phyloP scores from a whole-genome alignment of 768 basidiomycete species.

The Hygrophorus pudorinus region DNA sequence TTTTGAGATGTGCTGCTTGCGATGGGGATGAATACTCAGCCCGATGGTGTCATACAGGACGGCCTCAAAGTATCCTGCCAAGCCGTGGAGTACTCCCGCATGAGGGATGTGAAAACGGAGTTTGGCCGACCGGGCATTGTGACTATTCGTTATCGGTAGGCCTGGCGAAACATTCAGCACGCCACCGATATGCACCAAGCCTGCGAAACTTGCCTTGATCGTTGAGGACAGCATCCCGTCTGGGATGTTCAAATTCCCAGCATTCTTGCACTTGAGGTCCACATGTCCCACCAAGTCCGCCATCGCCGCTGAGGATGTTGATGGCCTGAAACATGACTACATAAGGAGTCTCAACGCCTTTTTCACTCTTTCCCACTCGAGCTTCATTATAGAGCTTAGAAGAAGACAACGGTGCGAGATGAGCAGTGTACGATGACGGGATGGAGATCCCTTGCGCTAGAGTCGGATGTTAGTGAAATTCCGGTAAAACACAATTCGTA shows the following conservation, averaged over 20 bases:
- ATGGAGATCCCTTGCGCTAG: conserved; percentile 91
- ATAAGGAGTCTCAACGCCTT: conserved; percentile 87
- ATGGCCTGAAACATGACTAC: conserved; percentile 98
- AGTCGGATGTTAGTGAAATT: not conserved
- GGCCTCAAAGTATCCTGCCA: conserved; percentile 97
- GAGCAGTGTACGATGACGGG: conserved; percentile 91
- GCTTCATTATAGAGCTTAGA: conserved; percentile 89
- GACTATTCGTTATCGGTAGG: conserved; percentile 87
- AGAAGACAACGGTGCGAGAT: conserved; percentile 89
- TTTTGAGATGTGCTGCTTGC: conserved; percentile 77
- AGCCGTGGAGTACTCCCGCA: conserved; percentile 85
- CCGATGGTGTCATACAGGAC: conserved; percentile 85
- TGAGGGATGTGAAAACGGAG: conserved; percentile 89
- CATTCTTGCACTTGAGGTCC: conserved; percentile 87
- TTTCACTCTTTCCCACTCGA: conserved; percentile 49
- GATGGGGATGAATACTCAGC: conserved; percentile 87
- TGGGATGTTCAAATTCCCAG: conserved; percentile 96
- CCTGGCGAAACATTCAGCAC: conserved; percentile 34
- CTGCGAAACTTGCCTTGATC: conserved; percentile 38
- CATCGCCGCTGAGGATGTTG: conserved; percentile 76
- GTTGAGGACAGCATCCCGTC: conserved; percentile 69
- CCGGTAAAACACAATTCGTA: not conserved
- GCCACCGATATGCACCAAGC: not conserved
- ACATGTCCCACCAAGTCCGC: conserved; percentile 52
- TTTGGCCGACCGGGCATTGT: conserved; percentile 84